These are phyloP conservation scores for Entrophospora sp. DNA, from an alignment of 192 early-diverging fungal species.

Conservation along the genomic window DNA sequence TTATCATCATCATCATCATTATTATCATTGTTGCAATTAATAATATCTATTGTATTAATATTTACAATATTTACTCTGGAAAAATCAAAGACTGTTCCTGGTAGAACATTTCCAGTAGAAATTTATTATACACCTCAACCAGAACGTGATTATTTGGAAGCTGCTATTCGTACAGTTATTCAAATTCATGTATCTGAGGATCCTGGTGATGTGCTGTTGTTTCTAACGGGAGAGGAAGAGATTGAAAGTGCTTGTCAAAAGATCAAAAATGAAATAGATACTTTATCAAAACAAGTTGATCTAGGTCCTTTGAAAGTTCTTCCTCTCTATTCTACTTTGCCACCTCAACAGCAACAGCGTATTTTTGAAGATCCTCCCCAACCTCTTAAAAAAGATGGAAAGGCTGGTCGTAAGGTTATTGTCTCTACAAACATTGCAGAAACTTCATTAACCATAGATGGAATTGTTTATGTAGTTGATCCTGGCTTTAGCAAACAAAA, in stretches of 20 bases:
- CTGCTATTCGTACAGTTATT: constrained; percentile 88
- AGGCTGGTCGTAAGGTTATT: constrained; percentile 92
- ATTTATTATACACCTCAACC: constrained; percentile 96
- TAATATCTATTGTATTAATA: background rate
- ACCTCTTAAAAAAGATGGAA: constrained; percentile 63
- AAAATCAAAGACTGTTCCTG: constrained; percentile 86
- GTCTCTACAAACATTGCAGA: constrained; percentile 98
- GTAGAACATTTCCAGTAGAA: constrained; percentile 97
- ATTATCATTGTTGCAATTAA: constrained; percentile 16
- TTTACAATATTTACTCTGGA: too few relatives aligned
- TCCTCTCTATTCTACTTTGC: constrained; percentile 88
- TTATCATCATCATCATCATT: too few relatives aligned
- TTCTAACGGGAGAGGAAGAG: constrained; percentile 98
- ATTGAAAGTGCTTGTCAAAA: constrained; percentile 93
- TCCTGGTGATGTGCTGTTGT: constrained; percentile 93
- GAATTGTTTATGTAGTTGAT: constrained; percentile 98
- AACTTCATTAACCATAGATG: constrained; percentile 97
- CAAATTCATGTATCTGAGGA: constrained; percentile 92
- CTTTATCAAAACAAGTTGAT: constrained; percentile 48
- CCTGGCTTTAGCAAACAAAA: constrained; percentile 99
- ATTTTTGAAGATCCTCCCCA: constrained; percentile 91
- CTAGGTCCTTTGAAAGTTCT: constrained; percentile 78
- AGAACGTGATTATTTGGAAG: constrained; percentile 96
- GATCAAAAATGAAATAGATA: constrained; percentile 68
- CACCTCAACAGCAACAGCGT: constrained; percentile 80